Evolutionary conservation across 371 early-diverging fungal genomes (phyloP).

Genomic region (Mucor velutinosus): DNA sequence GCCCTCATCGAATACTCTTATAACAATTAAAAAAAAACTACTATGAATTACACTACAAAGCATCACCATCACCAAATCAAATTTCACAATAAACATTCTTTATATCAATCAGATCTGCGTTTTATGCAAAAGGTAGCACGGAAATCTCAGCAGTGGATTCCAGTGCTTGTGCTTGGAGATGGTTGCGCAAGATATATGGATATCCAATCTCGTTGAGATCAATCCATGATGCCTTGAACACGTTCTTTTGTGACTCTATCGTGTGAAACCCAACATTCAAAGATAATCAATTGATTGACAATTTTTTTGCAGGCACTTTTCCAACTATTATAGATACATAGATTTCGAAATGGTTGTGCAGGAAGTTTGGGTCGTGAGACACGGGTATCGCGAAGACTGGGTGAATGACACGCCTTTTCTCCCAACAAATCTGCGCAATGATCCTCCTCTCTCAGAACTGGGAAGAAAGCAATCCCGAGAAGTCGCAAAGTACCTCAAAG

Average conservation of each 20-base stretch:
- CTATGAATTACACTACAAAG: not conserved
- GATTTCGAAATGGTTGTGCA: slow-evolving; percentile 22
- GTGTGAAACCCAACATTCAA: not conserved
- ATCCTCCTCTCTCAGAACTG: slow-evolving; percentile 34
- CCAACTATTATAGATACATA: not conserved
- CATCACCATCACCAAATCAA: not conserved
- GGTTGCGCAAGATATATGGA: too few relatives aligned
- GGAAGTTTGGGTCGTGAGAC: slow-evolving; percentile 40
- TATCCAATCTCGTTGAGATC: not conserved
- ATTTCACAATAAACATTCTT: not conserved
- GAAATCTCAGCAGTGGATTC: not conserved
- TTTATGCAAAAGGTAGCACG: not conserved
- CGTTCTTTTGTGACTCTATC: slow-evolving; percentile 1
- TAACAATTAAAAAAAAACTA: not conserved
- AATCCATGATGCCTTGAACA: not conserved
- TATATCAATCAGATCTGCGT: not conserved
- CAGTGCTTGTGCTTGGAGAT: too few relatives aligned
- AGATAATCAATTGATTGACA: not conserved
- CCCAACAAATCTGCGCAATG: slow-evolving; percentile 31
- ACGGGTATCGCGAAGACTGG: slow-evolving; percentile 48
- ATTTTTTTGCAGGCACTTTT: not conserved
- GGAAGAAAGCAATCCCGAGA: slow-evolving; percentile 42
- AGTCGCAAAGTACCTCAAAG: slow-evolving; percentile 26
- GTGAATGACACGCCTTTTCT: slow-evolving; percentile 26
- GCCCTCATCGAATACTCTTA: not conserved